Evolutionary conservation across 2,329 filamentous ascomycete species (phyloP).

Genomic region (Trichoderma sp.): DNA sequence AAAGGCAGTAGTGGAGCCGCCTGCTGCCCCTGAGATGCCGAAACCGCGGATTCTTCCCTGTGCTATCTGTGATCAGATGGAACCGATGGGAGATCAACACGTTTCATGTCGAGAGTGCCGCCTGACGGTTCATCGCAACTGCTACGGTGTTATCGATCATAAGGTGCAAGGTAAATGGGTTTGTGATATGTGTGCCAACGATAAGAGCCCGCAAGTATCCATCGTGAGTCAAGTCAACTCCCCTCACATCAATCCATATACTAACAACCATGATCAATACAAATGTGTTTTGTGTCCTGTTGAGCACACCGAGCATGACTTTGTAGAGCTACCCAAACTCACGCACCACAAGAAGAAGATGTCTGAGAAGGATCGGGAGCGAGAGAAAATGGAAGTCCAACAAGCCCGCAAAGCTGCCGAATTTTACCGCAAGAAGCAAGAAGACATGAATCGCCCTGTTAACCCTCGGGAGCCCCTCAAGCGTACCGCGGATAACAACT

Average conservation of each 20-base stretch:
- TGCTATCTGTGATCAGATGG: slow-evolving; percentile 76
- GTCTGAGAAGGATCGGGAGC: slow-evolving; percentile 85
- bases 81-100: slow-evolving; percentile 70
- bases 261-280: slow-evolving; percentile 57
- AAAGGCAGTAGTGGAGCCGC: slow-evolving; percentile 55
- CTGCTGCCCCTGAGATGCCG: slow-evolving; percentile 72
- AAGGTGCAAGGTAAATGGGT: slow-evolving; percentile 79
- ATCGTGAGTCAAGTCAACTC: slow-evolving; percentile 62
- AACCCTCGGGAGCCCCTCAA: slow-evolving; percentile 90
- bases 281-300: slow-evolving; percentile 91
- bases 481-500: slow-evolving; percentile 93
- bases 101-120: slow-evolving; percentile 85
- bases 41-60: slow-evolving; percentile 80
- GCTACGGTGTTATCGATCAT: slow-evolving; percentile 80
- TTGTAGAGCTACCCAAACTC: slow-evolving; percentile 68
- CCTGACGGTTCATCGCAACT: slow-evolving; percentile 85
- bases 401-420: slow-evolving; percentile 76
- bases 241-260: background rate
- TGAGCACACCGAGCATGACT: slow-evolving; percentile 76
- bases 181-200: slow-evolving; percentile 94
- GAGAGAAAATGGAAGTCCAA: slow-evolving; percentile 83
- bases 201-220: slow-evolving; percentile 89
- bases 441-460: slow-evolving; percentile 78
- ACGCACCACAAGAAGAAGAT: slow-evolving; percentile 75
- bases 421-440: slow-evolving; percentile 80